Conservation (phyloP, 2,329 filamentous ascomycete species). For the Colletotrichum lindemuthianum region DNA sequence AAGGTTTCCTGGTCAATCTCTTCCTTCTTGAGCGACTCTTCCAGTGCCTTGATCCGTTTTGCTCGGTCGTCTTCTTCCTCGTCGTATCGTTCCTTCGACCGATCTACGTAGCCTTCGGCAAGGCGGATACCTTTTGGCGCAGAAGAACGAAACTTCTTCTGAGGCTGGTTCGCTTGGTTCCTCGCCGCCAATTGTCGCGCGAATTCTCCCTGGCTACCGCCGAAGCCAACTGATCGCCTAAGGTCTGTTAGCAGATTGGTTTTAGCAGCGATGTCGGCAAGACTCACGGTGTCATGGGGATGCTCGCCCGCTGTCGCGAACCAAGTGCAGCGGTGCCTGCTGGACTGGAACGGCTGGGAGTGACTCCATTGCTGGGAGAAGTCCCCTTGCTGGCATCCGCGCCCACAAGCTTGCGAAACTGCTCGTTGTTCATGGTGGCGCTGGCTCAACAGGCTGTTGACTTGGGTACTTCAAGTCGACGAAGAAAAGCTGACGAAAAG, state of each 20-base stretch:
- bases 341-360: slow-evolving; percentile 44
- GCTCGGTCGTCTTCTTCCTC: slow-evolving; percentile 65
- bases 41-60: slow-evolving; percentile 78
- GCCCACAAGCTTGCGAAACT: slow-evolving; percentile 85
- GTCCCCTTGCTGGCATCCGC: slow-evolving; percentile 54
- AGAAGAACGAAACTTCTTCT: slow-evolving; percentile 81
- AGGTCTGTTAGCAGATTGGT: slow-evolving; percentile 39
- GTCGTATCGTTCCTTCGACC: slow-evolving; percentile 72
- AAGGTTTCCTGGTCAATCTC: slow-evolving; percentile 86
- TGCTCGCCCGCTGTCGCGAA: slow-evolving; percentile 80
- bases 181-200: slow-evolving; percentile 85
- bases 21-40: slow-evolving; percentile 83
- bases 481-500: neutral
- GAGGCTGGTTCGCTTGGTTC: slow-evolving; percentile 62
- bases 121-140: slow-evolving; percentile 86
- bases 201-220: slow-evolving; percentile 72
- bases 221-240: slow-evolving; percentile 71
- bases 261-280: neutral
- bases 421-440: slow-evolving; percentile 86
- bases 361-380: slow-evolving; percentile 57
- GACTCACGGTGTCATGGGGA: slow-evolving; percentile 92
- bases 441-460: neutral
- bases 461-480: neutral
- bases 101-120: slow-evolving; percentile 84
- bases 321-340: slow-evolving; percentile 65